Conservation (phyloP, 345 rosid genomes). For the Pelargonium nanum region DNA sequence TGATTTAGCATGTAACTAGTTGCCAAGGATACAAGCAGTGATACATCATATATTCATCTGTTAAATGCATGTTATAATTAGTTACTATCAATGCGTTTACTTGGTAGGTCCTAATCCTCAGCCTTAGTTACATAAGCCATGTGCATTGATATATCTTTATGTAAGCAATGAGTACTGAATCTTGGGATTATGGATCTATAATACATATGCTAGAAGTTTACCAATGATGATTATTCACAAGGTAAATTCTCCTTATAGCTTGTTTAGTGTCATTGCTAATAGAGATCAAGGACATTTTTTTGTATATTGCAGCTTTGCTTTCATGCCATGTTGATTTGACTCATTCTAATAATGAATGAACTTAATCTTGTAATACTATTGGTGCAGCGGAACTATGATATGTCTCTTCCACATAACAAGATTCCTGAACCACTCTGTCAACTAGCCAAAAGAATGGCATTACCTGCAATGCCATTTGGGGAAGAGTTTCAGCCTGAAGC, state of each 20-base stretch:
- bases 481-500: conserved; percentile 85
- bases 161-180: not conserved
- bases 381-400: conserved; percentile 62
- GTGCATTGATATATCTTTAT: not conserved
- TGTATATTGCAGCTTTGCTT: not conserved
- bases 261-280: not conserved
- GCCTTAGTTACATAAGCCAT: not conserved
- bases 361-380: conserved; percentile 9
- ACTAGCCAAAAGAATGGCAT: conserved; percentile 61
- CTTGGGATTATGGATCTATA: not conserved
- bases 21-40: not conserved
- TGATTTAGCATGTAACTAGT: not conserved
- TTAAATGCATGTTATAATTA: too few relatives aligned
- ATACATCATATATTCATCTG: not conserved
- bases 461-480: conserved; percentile 63
- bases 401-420: conserved; percentile 70
- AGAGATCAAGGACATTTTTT: not conserved
- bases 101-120: not conserved
- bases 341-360: not conserved
- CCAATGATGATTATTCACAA: not conserved
- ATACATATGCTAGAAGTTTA: not conserved
- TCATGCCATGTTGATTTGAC: not conserved
- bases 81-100: not conserved
- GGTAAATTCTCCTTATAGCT: not conserved
- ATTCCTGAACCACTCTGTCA: conserved; percentile 72